A percentile compares a stretch with the other conserved stretches of the same genome.
phyloP scores from a whole-genome alignment of 2,329 filamentous ascomycete species.

The Venturia oleaginea region DNA sequence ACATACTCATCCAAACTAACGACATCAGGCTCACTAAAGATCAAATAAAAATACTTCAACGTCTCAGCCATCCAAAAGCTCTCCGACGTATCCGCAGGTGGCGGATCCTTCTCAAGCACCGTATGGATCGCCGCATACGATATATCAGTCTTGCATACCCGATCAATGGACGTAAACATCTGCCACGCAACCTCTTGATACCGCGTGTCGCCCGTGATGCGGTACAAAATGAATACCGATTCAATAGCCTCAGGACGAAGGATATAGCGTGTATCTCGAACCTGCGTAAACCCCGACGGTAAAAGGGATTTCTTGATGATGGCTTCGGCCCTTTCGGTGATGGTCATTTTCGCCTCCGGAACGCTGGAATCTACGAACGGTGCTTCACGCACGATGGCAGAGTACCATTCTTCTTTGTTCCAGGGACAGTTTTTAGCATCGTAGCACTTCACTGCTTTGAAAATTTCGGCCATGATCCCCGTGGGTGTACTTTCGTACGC shows the following conservation, averaged over 20 bases:
- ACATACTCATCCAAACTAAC: slow-evolving; percentile 62
- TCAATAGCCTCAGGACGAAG: slow-evolving; percentile 51
- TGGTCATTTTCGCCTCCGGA: neutral
- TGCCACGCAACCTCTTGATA: slow-evolving; percentile 39
- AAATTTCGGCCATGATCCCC: slow-evolving; percentile 47
- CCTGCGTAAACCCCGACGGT: slow-evolving; percentile 34
- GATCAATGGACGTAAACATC: slow-evolving; percentile 40
- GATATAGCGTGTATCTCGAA: slow-evolving; percentile 37
- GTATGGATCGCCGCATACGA: slow-evolving; percentile 39
- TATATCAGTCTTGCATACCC: slow-evolving; percentile 33
- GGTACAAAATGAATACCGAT: slow-evolving; percentile 52
- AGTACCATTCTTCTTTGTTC: slow-evolving; percentile 35
- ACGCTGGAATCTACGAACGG: slow-evolving; percentile 8
- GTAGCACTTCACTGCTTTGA: slow-evolving; percentile 34
- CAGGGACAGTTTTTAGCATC: slow-evolving; percentile 33
- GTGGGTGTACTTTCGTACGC: slow-evolving; percentile 40
- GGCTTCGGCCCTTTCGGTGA: slow-evolving; percentile 7
- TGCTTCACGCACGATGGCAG: slow-evolving; percentile 20
- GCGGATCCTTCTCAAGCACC: slow-evolving; percentile 26
- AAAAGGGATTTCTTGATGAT: slow-evolving; percentile 21
- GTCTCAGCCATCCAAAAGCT: slow-evolving; percentile 90
- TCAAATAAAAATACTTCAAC: slow-evolving; percentile 82
- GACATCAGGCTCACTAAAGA: slow-evolving; percentile 61
- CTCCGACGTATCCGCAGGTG: slow-evolving; percentile 37
- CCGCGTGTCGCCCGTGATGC: slow-evolving; percentile 46